Percentiles rank a stretch among this genome's conserved stretches.
phyloP scores from a whole-genome alignment of 306 rosid species.

The Cercis canadensis region DNA sequence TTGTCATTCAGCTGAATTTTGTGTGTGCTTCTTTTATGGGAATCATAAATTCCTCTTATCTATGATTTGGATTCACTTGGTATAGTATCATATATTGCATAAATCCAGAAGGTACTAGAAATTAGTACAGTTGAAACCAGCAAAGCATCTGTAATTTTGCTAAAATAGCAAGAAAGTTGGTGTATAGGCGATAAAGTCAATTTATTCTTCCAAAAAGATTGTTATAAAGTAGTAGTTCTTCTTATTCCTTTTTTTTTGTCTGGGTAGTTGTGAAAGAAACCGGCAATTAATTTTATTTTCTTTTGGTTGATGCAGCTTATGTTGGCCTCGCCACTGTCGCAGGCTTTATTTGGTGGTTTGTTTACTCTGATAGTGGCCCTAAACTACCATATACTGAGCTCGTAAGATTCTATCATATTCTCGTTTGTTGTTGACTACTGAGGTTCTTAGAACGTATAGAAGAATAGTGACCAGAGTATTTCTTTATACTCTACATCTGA shows the following conservation, averaged over 20 bases:
- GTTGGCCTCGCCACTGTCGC: conserved; percentile 96
- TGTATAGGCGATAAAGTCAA: too few species aligned
- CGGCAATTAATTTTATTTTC: conserved; percentile 5
- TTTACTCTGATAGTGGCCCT: conserved; percentile 89
- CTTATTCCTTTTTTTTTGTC: conserved; percentile 36
- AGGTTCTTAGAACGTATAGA: conserved; percentile 11
- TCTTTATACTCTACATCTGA: conserved; percentile 25
- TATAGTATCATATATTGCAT: neutral
- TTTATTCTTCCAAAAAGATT: conserved; percentile 29
- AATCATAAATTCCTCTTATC: neutral
- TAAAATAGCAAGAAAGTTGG: neutral
- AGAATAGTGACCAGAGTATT: conserved; percentile 11
- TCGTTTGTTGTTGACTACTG: conserved; percentile 15
- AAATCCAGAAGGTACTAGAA: neutral
- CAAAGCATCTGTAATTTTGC: neutral
- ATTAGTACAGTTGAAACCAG: neutral
- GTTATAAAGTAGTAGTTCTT: conserved; percentile 25
- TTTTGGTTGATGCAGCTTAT: conserved; percentile 78
- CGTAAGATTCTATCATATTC: conserved; percentile 61
- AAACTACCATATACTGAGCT: conserved; percentile 80
- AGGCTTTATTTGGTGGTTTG: conserved; percentile 98
- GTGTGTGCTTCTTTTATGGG: neutral
- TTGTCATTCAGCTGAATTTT: neutral
- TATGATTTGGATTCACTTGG: neutral
- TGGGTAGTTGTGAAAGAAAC: conserved; percentile 22